Percentiles rank a stretch among this genome's conserved stretches.
Evolutionary conservation across 345 rosid genomes (phyloP).

Genomic region (Rhodamnia argentea): DNA sequence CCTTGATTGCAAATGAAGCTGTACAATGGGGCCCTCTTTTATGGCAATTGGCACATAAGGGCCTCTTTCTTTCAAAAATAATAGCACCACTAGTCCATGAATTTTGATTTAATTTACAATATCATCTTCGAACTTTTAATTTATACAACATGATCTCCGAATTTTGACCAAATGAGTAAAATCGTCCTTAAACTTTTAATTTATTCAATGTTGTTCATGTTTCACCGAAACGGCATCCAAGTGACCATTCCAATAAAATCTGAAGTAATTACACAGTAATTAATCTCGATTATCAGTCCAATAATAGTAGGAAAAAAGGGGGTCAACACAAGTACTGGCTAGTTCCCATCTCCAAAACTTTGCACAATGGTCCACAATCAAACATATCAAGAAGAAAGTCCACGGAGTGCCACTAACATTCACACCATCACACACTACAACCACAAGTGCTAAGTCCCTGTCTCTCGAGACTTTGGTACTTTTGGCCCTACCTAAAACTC

Average conservation of each 20-base stretch:
- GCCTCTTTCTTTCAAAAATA: background rate
- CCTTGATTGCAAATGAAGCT: background rate
- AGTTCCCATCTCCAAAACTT: background rate
- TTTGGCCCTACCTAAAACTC: background rate
- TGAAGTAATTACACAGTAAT: background rate
- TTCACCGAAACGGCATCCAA: too few relatives aligned
- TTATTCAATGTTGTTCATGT: background rate
- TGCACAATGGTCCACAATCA: background rate
- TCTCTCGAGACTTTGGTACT: background rate
- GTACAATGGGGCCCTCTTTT: background rate
- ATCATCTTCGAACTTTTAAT: too few relatives aligned
- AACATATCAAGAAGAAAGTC: background rate
- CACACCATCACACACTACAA: background rate
- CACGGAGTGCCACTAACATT: background rate
- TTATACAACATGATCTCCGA: too few relatives aligned
- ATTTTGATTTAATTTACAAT: background rate
- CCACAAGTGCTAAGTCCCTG: background rate
- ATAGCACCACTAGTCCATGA: accelerated
- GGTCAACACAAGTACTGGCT: background rate
- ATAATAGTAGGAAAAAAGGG: background rate
- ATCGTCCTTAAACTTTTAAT: background rate
- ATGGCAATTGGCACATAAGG: background rate
- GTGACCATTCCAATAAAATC: background rate
- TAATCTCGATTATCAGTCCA: background rate
- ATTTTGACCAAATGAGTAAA: background rate